Evolutionary conservation across 202 grass and related monocot genomes (phyloP), one percentile per base, ranked within the genome.

Genomic region (Schoenoplectus tabernaemontani): DNA sequence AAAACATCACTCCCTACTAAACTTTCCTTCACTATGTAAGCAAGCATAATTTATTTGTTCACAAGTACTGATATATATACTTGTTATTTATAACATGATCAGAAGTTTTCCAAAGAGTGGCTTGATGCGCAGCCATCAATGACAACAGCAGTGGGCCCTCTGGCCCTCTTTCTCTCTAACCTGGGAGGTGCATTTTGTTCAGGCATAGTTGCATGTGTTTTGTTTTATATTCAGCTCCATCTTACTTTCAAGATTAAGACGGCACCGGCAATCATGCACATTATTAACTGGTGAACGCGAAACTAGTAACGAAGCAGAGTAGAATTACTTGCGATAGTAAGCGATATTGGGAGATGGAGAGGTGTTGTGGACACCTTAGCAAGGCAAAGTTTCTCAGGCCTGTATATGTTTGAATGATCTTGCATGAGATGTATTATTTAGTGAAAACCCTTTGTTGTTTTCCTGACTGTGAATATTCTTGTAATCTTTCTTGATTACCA

Each of bases 171-270:
- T 67, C 64, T 68, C 33, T 82, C 37, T 57, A 74, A 74, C 37
- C 48, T 57, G 66, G 46, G 44, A 80, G 41, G 36, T 44, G 86
- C 85, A 84, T 84, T 75, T 64, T 47, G 75, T 82, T 78, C 30
- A 73, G 84, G 30, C 6, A 80, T 89, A 80, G 78, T 89, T 84
- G 19, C 65, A 88, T 85, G 83, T 80, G 46, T 57, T 76, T 86
- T 87, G 59, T 85, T 75, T 82, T 84, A 82, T 30, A 59, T 65
- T 67, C 41, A 9, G 33, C 74, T 78, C 78, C 34, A 78, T 85
- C 79, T 81, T 87, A 80, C 22, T 87, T 86, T 93, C 83, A 69
- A 73, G 84, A 89, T 80, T 90, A 82, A 91, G 82, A 91, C 91
- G 87, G 80, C 83, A 91, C 78, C 66, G 80, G 83, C 88, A 87